Percentiles rank a stretch among this genome's conserved stretches.
These are phyloP conservation scores for Coemansia sp. DNA, from an alignment of 192 early-diverging fungal species.

Conservation along the genomic window DNA sequence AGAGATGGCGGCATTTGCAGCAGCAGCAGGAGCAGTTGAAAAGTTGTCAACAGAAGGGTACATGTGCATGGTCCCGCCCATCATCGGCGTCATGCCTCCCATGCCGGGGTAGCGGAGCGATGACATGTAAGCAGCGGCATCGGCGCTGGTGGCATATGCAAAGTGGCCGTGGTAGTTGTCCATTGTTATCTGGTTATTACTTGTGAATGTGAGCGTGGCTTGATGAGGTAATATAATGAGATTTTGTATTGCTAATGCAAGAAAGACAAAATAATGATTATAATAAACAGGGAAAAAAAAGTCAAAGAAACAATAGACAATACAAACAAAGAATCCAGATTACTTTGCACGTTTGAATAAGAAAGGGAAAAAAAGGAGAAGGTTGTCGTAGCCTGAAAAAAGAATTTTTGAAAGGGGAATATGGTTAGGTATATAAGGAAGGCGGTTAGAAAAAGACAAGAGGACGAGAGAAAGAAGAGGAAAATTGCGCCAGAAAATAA, in stretches of 20 bases:
- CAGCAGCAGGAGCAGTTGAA: not conserved
- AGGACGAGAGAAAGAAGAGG: not conserved
- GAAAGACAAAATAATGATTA: not conserved
- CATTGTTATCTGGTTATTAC: constrained; percentile 18
- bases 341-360: not conserved
- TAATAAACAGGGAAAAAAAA: not conserved
- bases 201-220: not conserved
- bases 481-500: too few species aligned
- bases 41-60: constrained; percentile 4
- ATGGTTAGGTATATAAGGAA: not conserved
- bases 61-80: constrained; percentile 31
- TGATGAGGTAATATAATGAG: not conserved
- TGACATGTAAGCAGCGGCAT: constrained; percentile 33
- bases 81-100: constrained; percentile 37
- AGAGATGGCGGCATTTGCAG: not conserved
- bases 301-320: not conserved
- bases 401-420: not conserved
- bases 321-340: not conserved
- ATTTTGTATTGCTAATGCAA: constrained; percentile 1
- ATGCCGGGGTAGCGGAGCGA: constrained; percentile 32
- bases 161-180: constrained; percentile 52
- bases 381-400: not conserved
- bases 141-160: constrained; percentile 49
- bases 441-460: not conserved
- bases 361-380: not conserved